Evolutionary conservation across 2,329 filamentous ascomycete species (phyloP).

Genomic region (Diatrype stigma): DNA sequence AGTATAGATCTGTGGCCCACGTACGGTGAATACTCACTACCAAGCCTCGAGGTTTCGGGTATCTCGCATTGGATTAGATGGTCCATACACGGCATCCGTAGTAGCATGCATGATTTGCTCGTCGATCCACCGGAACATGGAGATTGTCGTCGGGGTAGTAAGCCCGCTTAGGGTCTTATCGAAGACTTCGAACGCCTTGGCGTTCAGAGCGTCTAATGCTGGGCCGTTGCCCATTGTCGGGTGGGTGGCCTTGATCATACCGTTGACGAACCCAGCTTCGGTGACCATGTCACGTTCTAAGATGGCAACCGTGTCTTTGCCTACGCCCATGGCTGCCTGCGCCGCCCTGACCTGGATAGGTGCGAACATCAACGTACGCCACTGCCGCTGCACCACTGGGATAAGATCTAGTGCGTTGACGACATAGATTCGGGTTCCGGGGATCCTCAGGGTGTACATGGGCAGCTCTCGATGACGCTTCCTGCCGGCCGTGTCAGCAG

Average conservation of each 20-base stretch:
- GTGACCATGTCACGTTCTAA: constrained; percentile 8
- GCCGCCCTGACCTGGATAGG: constrained; percentile 1
- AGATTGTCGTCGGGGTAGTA: neutral
- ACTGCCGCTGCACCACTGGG: constrained; percentile 7
- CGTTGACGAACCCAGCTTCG: constrained; percentile 10
- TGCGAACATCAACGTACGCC: constrained; percentile 1
- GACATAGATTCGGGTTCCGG: constrained; percentile 5
- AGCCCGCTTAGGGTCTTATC: too few relatives aligned
- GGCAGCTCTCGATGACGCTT: constrained; percentile 1
- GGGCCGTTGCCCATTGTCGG: constrained; percentile 6
- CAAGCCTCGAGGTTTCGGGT: neutral
- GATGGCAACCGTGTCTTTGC: constrained; percentile 5
- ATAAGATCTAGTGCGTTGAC: constrained; percentile 8
- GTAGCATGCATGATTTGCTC: constrained; percentile 11
- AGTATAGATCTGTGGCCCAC: too few relatives aligned
- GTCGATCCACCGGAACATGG: constrained; percentile 9
- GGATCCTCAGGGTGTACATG: constrained; percentile 10
- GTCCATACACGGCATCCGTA: constrained; percentile 14
- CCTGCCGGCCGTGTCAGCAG: too few relatives aligned
- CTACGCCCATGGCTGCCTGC: constrained; percentile 9
- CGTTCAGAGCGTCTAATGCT: neutral
- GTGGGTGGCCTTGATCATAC: constrained; percentile 11
- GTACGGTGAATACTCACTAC: too few relatives aligned
- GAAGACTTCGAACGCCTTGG: too few relatives aligned
- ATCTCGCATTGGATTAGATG: constrained; percentile 12